Base-by-base conservation (phyloP, 352 stramenopile species). In the Phytophthora chlamydospora region DNA sequence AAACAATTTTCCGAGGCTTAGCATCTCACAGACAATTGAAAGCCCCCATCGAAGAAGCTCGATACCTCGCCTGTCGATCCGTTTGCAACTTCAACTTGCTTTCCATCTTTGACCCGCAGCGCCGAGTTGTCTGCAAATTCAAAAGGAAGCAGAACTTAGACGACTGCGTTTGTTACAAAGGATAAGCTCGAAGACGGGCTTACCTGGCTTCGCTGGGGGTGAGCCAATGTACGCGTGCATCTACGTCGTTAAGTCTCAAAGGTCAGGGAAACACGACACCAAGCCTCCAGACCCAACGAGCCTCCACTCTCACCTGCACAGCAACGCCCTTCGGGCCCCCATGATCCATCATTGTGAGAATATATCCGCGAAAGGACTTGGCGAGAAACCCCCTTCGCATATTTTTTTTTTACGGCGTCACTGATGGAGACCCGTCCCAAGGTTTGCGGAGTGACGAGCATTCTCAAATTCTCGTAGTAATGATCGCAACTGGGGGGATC, bases 31-130 rank as follows among this genome's bases (percentile, higher is more conserved):
- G 14, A 3, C 19, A 10, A 38, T 7, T 8, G 5, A 7, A 31
- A 21, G 1, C 21, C 24, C 4, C 19, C 27, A n/a, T 24, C 21
- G 29, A 16, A 44, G 21, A 32, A 63, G 38, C 21, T 6, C 12
- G 8, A 19, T 68, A 82, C 74, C 46, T 86, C 77, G 3, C 49
- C 67, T 12, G 55, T 74, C 8, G 51, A 45, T 6, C 51, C 73
- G 32, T 55, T 61, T 0, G 35, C 49, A 38, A 80, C 32, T 40
- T 87, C 66, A 27, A 84, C 51, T 17, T 57, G 58, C 32, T 79
- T 84, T 46, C 62, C 72, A 29, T 87, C 77, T 42, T 74, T 68
- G 12, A 88, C 71, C 2, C 67, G 73, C 5, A 88, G 42, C 2
- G n/a, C 47, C 2, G 77, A 84, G 12, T 65, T 61, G 27, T 85